These are phyloP conservation scores for Litsea cubeba DNA, from an alignment of 164 flowering plant species.

Conservation along the genomic window DNA sequence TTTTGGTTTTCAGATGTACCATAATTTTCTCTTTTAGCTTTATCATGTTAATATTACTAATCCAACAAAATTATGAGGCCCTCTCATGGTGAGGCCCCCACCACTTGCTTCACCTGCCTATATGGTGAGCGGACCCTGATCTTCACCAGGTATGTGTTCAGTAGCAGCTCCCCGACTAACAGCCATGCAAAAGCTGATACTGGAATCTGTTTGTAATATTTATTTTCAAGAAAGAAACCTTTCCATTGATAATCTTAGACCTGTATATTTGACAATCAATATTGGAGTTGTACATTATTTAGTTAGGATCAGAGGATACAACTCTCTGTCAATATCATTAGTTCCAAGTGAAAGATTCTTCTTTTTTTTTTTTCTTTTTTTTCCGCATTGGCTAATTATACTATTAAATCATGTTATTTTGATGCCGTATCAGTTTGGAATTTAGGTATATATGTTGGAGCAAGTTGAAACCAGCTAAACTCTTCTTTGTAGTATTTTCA, in stretches of 20 bases:
- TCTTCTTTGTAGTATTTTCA: conserved; percentile 71
- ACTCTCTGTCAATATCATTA: background rate
- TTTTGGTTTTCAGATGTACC: too few relatives aligned
- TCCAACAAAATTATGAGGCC: too few relatives aligned
- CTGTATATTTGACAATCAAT: conserved; percentile 52
- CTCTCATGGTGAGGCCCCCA: too few relatives aligned
- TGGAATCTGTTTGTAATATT: background rate
- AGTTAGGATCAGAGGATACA: conserved; percentile 29
- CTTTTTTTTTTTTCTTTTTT: background rate
- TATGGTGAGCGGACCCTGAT: too few relatives aligned
- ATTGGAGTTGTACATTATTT: conserved; percentile 57
- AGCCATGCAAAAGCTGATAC: background rate
- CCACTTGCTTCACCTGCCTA: too few relatives aligned
- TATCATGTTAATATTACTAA: too few relatives aligned
- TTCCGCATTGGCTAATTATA: background rate
- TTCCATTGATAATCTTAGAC: conserved; percentile 59
- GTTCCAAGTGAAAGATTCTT: background rate
- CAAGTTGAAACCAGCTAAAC: conserved; percentile 35
- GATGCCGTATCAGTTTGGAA: conserved; percentile 34
- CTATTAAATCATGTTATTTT: background rate
- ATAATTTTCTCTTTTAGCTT: too few relatives aligned
- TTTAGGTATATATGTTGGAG: conserved; percentile 46
- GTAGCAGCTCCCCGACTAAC: background rate
- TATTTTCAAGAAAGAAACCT: conserved; percentile 68
- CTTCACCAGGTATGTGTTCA: conserved; percentile 27